Evolutionary conservation across 2,329 filamentous ascomycete genomes (phyloP), one percentile per base, ranked within the genome.

Genomic region (Hypoxylon sp.): DNA sequence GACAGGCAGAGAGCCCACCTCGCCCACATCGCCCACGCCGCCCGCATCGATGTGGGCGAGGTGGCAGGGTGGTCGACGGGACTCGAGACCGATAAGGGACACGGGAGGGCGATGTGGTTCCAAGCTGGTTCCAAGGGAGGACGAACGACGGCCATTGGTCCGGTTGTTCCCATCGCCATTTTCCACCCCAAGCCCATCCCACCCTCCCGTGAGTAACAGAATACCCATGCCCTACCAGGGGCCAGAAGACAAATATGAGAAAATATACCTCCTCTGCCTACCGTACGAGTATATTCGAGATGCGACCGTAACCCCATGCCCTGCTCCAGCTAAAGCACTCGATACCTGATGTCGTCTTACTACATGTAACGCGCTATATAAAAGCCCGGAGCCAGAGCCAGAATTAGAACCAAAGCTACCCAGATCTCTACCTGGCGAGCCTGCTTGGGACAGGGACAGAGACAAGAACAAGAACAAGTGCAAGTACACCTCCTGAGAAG

Each of bases 131-230:
- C n/a, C 27, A 11, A 29, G 27, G 27, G 8, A 29, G 3, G 27
- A 29, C 3, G 46, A 40, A 31, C 7, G 20, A 20, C 9, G 3
- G 11, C 26, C 4, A 63, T 63, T 63, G 53, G 60, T 2, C 49
- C 60, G 60, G 60, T 48, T 63, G 49, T 63, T 63, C 57, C 60
- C 53, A 63, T 51, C 11, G 20, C 43, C 23, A 46, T 33, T 17
- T 26, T 20, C 51, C 48, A 56, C 52, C 60, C 55, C 57, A 60
- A 49, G 35, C 42, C 51, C 48, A 56, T 48, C 60, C 55, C 57
- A 60, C 53, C 40, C 42, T 35, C 40, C 42, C 24, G 48, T 29
- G 35, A 47, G 48, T 54, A 54, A 18, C n/a, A 33, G 31, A 33
- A 31, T 31, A n/a, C 5, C 31, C n/a, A n/a, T n/a, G n/a, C n/a